phyloP scores from a whole-genome alignment of 164 flowering plant species.

The Santalum album region DNA sequence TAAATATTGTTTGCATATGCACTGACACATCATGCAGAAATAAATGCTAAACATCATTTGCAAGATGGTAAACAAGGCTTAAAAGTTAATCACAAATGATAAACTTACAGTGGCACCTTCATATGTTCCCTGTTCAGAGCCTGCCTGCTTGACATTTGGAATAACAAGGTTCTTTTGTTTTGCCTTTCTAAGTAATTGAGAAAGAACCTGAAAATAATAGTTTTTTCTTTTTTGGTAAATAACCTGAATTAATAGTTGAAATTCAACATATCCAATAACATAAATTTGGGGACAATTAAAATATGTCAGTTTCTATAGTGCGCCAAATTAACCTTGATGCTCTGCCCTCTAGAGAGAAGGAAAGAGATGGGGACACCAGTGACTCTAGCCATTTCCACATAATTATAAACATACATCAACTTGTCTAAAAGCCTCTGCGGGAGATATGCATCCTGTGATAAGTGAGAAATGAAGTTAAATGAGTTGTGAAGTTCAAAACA shows the following conservation, averaged over 20 bases:
- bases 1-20: too few relatives aligned
- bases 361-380: slow-evolving; percentile 98
- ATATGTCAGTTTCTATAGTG: background rate
- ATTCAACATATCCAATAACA: too few relatives aligned
- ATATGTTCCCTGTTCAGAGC: slow-evolving; percentile 87
- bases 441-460: slow-evolving; percentile 93
- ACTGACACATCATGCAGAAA: too few relatives aligned
- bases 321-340: slow-evolving; percentile 66
- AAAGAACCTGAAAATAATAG: slow-evolving; percentile 63
- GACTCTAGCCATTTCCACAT: slow-evolving; percentile 99
- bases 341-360: slow-evolving; percentile 96
- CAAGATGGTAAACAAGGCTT: too few relatives aligned
- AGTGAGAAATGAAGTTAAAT: background rate
- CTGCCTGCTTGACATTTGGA: slow-evolving; percentile 82
- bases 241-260: slow-evolving; percentile 41
- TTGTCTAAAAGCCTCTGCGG: slow-evolving; percentile 97
- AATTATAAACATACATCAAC: slow-evolving; percentile 89
- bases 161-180: slow-evolving; percentile 80
- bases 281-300: background rate
- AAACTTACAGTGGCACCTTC: slow-evolving; percentile 98
- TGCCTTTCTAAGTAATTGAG: slow-evolving; percentile 96
- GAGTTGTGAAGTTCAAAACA: background rate
- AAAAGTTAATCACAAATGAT: background rate
- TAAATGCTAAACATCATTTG: too few relatives aligned
- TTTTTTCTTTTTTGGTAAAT: too few relatives aligned